Evolutionary conservation across 2,329 filamentous ascomycete genomes (phyloP).

Genomic region (Lasiodiplodia gonubiensis): DNA sequence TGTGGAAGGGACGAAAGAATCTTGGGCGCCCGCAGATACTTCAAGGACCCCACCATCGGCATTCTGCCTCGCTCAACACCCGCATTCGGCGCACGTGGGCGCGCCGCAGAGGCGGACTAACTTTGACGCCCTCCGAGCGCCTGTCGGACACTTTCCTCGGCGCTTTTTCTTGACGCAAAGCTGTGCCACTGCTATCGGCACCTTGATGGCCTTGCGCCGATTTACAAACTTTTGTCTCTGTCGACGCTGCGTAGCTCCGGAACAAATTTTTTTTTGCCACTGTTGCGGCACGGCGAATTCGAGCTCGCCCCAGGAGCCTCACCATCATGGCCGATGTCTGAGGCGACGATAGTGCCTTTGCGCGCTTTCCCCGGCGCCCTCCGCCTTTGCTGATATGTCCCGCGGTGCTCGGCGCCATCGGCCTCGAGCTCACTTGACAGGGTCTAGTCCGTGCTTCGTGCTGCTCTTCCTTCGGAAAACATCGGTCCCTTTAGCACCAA

Average conservation of each 20-base stretch:
- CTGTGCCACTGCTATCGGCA: not conserved
- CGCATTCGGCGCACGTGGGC: conserved; percentile 22
- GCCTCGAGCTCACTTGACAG: not conserved
- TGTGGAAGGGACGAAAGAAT: conserved; percentile 22
- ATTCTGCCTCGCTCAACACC: conserved; percentile 8
- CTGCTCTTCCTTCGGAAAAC: conserved; percentile 1
- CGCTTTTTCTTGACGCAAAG: not conserved
- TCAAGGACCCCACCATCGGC: conserved; percentile 26
- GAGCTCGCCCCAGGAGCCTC: not conserved
- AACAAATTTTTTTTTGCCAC: not conserved
- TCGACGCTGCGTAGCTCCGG: not conserved
- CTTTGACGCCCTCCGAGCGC: not conserved
- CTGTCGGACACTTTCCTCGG: conserved; percentile 14
- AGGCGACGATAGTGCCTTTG: not conserved
- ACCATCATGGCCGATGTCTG: not conserved
- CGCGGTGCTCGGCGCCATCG: conserved; percentile 10
- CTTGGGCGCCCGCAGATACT: conserved; percentile 26
- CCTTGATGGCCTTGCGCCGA: conserved; percentile 1
- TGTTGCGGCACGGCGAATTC: not conserved
- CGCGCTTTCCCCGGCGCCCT: conserved; percentile 8
- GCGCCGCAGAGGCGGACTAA: not conserved
- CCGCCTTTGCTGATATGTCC: not conserved
- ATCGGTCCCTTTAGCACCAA: not conserved
- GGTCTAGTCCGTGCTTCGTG: not conserved
- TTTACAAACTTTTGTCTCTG: not conserved